These are phyloP conservation scores for Pinus tabuliformis DNA, from an alignment of 75 land plant genomes.

Conservation along the genomic window DNA sequence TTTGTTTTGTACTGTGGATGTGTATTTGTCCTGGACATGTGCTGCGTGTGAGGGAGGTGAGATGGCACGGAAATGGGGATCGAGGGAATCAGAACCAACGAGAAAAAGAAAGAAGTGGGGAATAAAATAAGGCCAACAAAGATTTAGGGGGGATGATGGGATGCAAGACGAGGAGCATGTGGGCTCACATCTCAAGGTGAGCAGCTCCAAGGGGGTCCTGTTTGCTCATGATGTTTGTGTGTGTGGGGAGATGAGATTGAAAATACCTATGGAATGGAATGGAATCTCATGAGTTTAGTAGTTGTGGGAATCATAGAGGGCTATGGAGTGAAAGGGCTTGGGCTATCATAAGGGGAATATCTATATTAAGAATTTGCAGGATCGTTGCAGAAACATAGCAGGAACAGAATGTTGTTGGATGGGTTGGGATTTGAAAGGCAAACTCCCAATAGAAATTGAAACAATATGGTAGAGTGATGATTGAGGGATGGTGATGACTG, in stretches of 20 bases:
- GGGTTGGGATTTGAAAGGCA: constrained; percentile 4
- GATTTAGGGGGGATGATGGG: not conserved
- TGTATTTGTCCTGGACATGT: not conserved
- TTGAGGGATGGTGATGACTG: not conserved
- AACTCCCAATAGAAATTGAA: not conserved
- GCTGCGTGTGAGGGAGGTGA: constrained; percentile 9
- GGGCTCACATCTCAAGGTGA: constrained; percentile 2
- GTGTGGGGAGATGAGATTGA: not conserved
- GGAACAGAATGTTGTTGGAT: constrained; percentile 4
- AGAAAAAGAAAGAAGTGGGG: not conserved
- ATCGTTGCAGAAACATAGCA: not conserved
- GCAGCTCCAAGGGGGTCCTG: not conserved
- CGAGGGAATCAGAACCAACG: not conserved
- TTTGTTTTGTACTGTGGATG: not conserved
- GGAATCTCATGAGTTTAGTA: not conserved
- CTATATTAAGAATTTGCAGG: not conserved
- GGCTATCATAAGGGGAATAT: not conserved
- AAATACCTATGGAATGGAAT: not conserved
- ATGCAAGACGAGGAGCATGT: not conserved
- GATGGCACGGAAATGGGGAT: not conserved
- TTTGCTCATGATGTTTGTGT: not conserved
- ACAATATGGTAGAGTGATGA: not conserved
- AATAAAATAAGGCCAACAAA: constrained; percentile 3
- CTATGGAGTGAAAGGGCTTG: not conserved
- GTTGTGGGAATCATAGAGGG: not conserved